Conservation (phyloP, 2,329 filamentous ascomycete genomes). For the Hymenoscyphus repandus region DNA sequence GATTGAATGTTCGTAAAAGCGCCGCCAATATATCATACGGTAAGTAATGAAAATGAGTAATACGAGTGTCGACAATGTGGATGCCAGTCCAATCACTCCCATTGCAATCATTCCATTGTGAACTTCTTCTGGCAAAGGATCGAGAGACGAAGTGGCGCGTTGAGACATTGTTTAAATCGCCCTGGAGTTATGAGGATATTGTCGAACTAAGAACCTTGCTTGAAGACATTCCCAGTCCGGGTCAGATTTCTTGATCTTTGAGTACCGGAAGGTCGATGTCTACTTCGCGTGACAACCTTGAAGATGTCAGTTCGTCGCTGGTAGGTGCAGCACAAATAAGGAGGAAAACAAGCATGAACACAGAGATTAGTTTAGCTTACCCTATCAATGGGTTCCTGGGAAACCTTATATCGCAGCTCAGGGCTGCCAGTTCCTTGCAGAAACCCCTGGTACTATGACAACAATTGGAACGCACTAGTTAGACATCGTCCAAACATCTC, state of each 20-base stretch:
- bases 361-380: neutral
- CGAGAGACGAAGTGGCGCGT: conserved; percentile 54
- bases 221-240: too few species aligned
- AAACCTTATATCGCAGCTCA: neutral
- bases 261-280: too few species aligned
- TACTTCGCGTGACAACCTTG: neutral
- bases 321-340: neutral
- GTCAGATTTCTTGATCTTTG: too few species aligned
- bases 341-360: neutral
- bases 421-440: too few species aligned
- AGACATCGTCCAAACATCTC: neutral
- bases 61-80: conserved; percentile 38
- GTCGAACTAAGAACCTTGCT: neutral
- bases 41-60: conserved; percentile 42
- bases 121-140: conserved; percentile 85
- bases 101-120: conserved; percentile 78
- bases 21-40: conserved; percentile 38
- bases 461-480: too few species aligned
- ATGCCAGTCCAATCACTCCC: conserved; percentile 40
- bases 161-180: neutral
- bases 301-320: neutral
- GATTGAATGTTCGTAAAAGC: conserved; percentile 29
- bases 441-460: too few species aligned
- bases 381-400: neutral
- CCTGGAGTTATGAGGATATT: neutral